These are phyloP conservation scores for Yamadazyma tumulicola DNA, from an alignment of 805 yeast genomes.

Conservation along the genomic window DNA sequence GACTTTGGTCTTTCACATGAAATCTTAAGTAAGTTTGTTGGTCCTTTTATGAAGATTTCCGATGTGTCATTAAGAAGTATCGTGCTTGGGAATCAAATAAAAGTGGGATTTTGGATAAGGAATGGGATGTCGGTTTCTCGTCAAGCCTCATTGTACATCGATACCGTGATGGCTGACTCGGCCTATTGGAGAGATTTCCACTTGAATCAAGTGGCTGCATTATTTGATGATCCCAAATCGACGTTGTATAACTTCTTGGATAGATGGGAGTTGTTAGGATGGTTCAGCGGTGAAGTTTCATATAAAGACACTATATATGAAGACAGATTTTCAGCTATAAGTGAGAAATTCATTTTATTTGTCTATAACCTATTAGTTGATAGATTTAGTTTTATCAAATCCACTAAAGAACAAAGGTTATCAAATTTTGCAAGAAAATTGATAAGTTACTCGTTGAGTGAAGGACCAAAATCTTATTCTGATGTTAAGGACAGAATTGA, in stretches of 20 bases:
- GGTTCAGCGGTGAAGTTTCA: slow-evolving; percentile 40
- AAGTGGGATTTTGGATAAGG: slow-evolving; percentile 68
- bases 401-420: slow-evolving; percentile 24
- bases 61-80: slow-evolving; percentile 59
- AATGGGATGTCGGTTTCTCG: slow-evolving; percentile 57
- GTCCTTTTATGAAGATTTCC: slow-evolving; percentile 45
- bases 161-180: slow-evolving; percentile 37
- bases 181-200: slow-evolving; percentile 44
- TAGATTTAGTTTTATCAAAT: slow-evolving; percentile 23
- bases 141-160: slow-evolving; percentile 49
- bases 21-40: slow-evolving; percentile 10
- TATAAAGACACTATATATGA: slow-evolving; percentile 41
- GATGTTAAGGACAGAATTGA: slow-evolving; percentile 32
- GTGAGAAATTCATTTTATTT: slow-evolving; percentile 41
- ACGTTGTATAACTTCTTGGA: slow-evolving; percentile 39
- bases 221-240: slow-evolving; percentile 35
- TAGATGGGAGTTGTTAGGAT: slow-evolving; percentile 55
- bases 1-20: slow-evolving; percentile 20
- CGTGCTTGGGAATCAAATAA: slow-evolving; percentile 60
- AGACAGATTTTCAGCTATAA: slow-evolving; percentile 44
- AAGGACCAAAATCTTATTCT: slow-evolving; percentile 54
- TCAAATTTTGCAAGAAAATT: slow-evolving; percentile 31
- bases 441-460: slow-evolving; percentile 49
- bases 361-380: slow-evolving; percentile 44
- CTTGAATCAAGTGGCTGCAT: slow-evolving; percentile 41